Percentiles rank a stretch among this genome's conserved stretches.
These are phyloP conservation scores for Penicillium sp. DNA, from an alignment of 2,329 filamentous ascomycete genomes.

Conservation along the genomic window DNA sequence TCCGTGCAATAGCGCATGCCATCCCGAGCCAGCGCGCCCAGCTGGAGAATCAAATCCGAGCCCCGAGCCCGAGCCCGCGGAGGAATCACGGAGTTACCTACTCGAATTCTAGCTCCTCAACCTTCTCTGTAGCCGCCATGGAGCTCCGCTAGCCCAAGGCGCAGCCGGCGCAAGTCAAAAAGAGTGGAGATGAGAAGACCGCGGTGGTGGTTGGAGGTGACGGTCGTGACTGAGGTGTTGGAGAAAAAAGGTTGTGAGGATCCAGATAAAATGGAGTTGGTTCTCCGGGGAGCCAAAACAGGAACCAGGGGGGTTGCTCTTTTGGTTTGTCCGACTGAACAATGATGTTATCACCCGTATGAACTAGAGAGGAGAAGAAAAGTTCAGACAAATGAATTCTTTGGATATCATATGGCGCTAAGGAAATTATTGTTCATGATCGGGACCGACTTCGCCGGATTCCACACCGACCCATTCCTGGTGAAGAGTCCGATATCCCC, in stretches of 20 bases:
- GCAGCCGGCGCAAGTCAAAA: slow-evolving; percentile 33
- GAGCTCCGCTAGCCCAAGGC: slow-evolving; percentile 35
- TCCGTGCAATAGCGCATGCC: background rate
- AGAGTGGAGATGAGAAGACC: slow-evolving; percentile 11
- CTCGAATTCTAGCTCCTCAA: slow-evolving; percentile 48
- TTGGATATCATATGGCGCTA: slow-evolving; percentile 6
- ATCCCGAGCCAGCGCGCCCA: background rate
- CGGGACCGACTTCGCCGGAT: slow-evolving; percentile 17
- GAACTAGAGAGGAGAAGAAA: slow-evolving; percentile 3
- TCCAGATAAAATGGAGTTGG: background rate
- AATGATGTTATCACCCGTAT: background rate
- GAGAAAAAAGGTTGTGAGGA: slow-evolving; percentile 1
- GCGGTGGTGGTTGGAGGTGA: background rate
- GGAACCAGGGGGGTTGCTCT: background rate
- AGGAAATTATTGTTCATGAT: slow-evolving; percentile 10
- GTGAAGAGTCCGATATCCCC: slow-evolving; percentile 1
- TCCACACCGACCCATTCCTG: slow-evolving; percentile 11
- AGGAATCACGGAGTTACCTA: slow-evolving; percentile 31
- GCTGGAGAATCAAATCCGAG: slow-evolving; percentile 4
- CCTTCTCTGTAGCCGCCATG: slow-evolving; percentile 44
- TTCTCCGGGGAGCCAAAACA: slow-evolving; percentile 7
- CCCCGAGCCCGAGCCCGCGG: background rate
- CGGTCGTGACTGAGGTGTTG: background rate
- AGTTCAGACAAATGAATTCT: background rate
- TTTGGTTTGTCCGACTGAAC: background rate